Evolutionary conservation across 2,329 filamentous ascomycete species (phyloP).

Genomic region (Fusarium neocosmosporiellum): DNA sequence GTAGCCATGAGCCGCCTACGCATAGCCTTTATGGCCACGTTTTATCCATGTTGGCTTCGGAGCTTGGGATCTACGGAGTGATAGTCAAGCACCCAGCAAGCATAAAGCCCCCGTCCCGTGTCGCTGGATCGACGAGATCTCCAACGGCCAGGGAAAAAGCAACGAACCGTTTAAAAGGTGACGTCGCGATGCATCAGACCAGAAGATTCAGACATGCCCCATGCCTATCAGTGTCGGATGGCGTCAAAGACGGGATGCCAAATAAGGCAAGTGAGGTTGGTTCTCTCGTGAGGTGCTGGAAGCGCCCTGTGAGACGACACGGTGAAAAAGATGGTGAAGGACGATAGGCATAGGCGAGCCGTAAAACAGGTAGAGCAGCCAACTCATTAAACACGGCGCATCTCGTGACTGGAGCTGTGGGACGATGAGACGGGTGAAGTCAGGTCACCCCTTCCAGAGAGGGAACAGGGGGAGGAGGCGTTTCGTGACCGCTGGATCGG

Average conservation of each 20-base stretch:
- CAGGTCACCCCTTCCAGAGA: slow-evolving; percentile 23
- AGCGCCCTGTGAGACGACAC: slow-evolving; percentile 5
- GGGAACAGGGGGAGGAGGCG: slow-evolving; percentile 1
- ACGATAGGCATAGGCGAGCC: slow-evolving; percentile 12
- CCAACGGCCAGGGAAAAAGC: slow-evolving; percentile 25
- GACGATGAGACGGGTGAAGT: slow-evolving; percentile 31
- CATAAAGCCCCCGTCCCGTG: slow-evolving; percentile 1
- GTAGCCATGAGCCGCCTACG: slow-evolving; percentile 9
- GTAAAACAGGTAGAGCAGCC: slow-evolving; percentile 2
- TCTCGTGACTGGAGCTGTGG: slow-evolving; percentile 33
- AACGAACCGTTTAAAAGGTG: slow-evolving; percentile 15
- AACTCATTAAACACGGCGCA: slow-evolving; percentile 13
- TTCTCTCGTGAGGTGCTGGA: not conserved
- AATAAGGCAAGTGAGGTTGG: not conserved
- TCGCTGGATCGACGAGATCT: slow-evolving; percentile 33
- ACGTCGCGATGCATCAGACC: slow-evolving; percentile 19
- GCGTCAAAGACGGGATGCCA: slow-evolving; percentile 1
- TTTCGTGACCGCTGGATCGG: not conserved
- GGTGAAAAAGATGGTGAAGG: slow-evolving; percentile 14
- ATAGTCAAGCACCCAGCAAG: slow-evolving; percentile 16
- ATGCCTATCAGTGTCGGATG: not conserved
- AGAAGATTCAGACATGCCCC: not conserved
- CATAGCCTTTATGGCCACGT: slow-evolving; percentile 25
- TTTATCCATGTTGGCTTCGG: slow-evolving; percentile 9
- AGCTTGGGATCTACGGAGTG: slow-evolving; percentile 3